Percentiles rank a stretch among this genome's conserved stretches.
These are phyloP conservation scores for Neofusicoccum kwambonambiense DNA, from an alignment of 2,329 filamentous ascomycete genomes.

Conservation along the genomic window DNA sequence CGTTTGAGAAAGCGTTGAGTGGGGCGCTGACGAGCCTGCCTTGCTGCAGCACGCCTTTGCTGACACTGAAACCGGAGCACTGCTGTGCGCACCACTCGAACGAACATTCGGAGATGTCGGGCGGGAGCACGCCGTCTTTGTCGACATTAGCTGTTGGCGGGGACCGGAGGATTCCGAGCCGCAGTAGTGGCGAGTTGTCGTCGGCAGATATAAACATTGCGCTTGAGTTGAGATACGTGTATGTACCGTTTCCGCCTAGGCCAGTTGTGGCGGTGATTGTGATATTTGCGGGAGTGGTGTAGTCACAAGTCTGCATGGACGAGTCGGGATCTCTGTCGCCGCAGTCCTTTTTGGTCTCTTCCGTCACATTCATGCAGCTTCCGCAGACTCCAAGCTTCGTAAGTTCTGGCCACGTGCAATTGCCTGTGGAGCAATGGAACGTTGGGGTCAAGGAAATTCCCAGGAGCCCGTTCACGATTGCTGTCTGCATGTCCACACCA, in stretches of 20 bases:
- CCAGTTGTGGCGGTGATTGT: not conserved
- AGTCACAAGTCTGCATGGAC: not conserved
- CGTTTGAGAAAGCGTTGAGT: not conserved
- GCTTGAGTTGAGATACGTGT: not conserved
- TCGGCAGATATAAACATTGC: not conserved
- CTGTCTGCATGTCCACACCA: not conserved
- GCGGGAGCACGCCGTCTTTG: not conserved
- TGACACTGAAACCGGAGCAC: not conserved
- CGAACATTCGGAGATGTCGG: not conserved
- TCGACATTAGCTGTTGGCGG: not conserved
- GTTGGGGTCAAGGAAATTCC: not conserved
- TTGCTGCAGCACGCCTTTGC: not conserved
- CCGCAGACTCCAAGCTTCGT: not conserved
- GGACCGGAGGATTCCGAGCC: not conserved
- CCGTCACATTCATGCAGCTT: not conserved
- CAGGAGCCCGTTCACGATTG: not conserved
- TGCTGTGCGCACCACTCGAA: not conserved
- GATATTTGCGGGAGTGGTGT: not conserved
- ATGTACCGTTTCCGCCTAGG: not conserved
- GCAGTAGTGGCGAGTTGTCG: not conserved
- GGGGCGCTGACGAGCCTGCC: not conserved
- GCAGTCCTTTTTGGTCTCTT: not conserved
- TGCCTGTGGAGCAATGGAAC: not conserved
- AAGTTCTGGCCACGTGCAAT: not conserved
- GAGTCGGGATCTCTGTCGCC: not conserved